Base-by-base conservation (phyloP, 768 basidiomycete species). In the Podaxis sp. region DNA sequence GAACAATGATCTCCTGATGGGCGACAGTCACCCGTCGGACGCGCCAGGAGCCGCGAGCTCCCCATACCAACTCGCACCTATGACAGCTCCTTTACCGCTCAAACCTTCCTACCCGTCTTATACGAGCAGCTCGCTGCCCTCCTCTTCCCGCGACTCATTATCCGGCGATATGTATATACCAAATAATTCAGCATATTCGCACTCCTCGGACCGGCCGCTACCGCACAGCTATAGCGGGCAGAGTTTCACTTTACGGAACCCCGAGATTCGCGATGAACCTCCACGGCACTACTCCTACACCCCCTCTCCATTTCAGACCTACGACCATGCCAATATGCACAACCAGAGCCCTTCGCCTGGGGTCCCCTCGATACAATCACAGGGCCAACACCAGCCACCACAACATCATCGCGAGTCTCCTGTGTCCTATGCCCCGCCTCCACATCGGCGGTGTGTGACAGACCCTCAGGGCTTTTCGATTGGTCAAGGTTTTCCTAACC, bases 1-100 rank as follows among this genome's bases (percentile, higher is more conserved):
- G 88, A 81, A 84, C 49, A 82, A 87, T 36, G 74, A 80, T 1
- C 76, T 88, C 56, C 76, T 86, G 53, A 76, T 87, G 70, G 75
- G 75, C 40, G 84, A 71, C 4, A 49, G 84, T 57, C 78, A 80
- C 41, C 73, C 71, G 17, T 64, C 75, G 3, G 78, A 81, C 30
- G 65, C 79, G 48, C 68, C 78, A 38, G 72, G 77, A 50, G 72
- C 78, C 24, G 71, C 84, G 20, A 70, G 74, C 15, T 69, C 84
- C 20, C 71, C 80, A 38, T 86, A 83, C 67, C 81, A 78, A 51
- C 74, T 83, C 17, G 66, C 78, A 6, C 74, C 82, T n/a, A 73
- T 80, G 65, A 70, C 79, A 17, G 75, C 84, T 11, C 80, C 84
- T 30, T 69, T 80, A 17, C 78, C 85, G 26, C 75, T 82, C 50